phyloP scores from a whole-genome alignment of 78 protist species.

The Chrysochromulina tobinii region DNA sequence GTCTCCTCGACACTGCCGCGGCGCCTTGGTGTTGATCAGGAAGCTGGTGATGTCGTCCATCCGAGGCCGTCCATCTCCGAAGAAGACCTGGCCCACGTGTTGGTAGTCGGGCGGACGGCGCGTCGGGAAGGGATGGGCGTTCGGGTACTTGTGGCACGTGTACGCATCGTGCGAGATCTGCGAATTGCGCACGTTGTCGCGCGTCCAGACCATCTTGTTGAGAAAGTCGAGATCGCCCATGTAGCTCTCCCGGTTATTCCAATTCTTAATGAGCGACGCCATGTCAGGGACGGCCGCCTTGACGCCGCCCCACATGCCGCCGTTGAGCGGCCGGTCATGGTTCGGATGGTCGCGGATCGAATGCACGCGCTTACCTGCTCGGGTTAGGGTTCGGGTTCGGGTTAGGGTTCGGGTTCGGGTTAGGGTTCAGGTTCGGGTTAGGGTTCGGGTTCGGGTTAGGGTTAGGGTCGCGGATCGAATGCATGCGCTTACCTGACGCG shows the following conservation, averaged over 20 bases:
- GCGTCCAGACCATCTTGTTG: conserved; percentile 11
- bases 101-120: background rate
- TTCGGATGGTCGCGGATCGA: conserved; percentile 33
- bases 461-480: too few relatives aligned
- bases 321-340: conserved; percentile 11
- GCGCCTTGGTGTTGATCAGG: background rate
- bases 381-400: too few relatives aligned
- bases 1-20: background rate
- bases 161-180: conserved; percentile 32
- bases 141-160: conserved; percentile 14
- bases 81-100: conserved; percentile 13
- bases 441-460: too few relatives aligned
- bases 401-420: too few relatives aligned
- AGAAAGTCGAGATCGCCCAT: conserved; percentile 33
- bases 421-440: too few relatives aligned
- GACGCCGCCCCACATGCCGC: conserved; percentile 49
- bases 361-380: background rate
- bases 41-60: background rate
- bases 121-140: background rate
- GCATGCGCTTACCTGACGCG: background rate
- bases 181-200: background rate
- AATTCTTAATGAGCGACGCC: background rate
- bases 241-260: background rate
- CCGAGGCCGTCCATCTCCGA: background rate
- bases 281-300: background rate